Base-by-base conservation (phyloP, 164 flowering plant species). In the Annona cherimola region DNA sequence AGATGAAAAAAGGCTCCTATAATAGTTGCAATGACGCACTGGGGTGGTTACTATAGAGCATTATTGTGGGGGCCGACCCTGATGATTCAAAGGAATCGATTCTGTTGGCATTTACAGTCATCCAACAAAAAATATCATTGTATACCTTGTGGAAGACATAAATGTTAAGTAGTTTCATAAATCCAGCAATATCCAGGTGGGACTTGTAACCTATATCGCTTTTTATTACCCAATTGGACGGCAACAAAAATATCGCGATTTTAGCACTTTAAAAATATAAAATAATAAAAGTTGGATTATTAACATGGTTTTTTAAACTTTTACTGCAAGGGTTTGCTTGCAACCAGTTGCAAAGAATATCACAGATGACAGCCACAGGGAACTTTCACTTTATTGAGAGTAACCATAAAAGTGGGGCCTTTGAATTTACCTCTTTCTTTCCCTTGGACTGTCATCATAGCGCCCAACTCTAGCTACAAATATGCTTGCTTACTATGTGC, bases 281-380 rank as follows among this genome's bases (percentile, higher is more conserved):
- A 18, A 44, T 40, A 35, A 39, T 61, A 12, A 40, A 40, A 61
- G 45, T 69, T 75, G 66, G 69, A 45, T 39, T 5, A 44, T 75
- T 65, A 40, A 39, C 16, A 63, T 63, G 64, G 40, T 55, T 39
- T 74, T 26, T 26, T 26, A 26, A 26, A 26, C 35, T 26, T 26
- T 68, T 1, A 11, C 14, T 42, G 14, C 4, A 35, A 68, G 62
- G 45, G 45, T 19, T 72, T 78, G 75, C 75, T 71, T 78, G 72
- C 45, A 44, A 42, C 46, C 67, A 71, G 67, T 71, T 71, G 44
- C 70, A 72, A 75, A 72, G 77, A 71, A 75, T 69, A 61, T 63
- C 12, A 72, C 11, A 12, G 64, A 69, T 39, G 63, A 12, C 6
- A 8, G 18, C 7, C n/a, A 57, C 40, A 14, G 35, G 64, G 62